Base-by-base conservation (phyloP, 805 yeast genomes). In the Candida ortonii region DNA sequence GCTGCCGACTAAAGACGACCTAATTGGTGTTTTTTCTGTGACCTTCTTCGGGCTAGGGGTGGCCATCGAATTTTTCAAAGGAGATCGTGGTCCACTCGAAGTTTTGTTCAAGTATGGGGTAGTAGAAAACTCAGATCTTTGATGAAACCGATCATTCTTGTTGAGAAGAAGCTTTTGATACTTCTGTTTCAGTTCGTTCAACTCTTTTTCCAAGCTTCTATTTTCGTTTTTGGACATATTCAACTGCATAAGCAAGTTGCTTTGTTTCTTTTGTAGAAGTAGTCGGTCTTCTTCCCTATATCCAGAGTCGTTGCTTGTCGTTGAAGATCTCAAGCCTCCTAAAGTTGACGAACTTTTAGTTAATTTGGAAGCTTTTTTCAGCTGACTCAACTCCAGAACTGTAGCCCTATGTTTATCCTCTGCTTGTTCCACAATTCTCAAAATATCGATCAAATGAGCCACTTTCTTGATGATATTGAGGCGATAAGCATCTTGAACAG, bases 21-120 rank as follows among this genome's bases (percentile, higher is more conserved):
- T 28, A 6, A 16, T 16, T 10, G 38, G 31, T 2, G 39, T 25
- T 3, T 12, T n/a, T 16, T 25, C 22, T 21, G 12, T 7, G 12
- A 11, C 3, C 7, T 13, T n/a, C n/a, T n/a, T 22, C 9, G 28
- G 26, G 4, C 28, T 22, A 5, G 28, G 28, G 22, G 22, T 26
- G 12, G 22, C 8, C 7, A 23, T 6, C 3, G 6, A 15, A 16
- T 11, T 27, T 15, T 16, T 25, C 12, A 17, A 14, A 15, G 28
- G 12, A 15, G 34, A 9, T 10, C 24, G 7, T 14, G 12, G n/a
- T n/a, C 36, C 25, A 13, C 16, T 6, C 5, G 18, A 28, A 2
- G 44, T 38, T 18, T 39, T 48, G 7, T 44, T 35, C 9, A 49
- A 22, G 21, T 43, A 43, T 10, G 55, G 55, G 7, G 55, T 50